Evolutionary conservation across 352 stramenopile genomes (phyloP), one percentile per base, ranked within the genome.

Genomic region (Globisporangium cystogenes): DNA sequence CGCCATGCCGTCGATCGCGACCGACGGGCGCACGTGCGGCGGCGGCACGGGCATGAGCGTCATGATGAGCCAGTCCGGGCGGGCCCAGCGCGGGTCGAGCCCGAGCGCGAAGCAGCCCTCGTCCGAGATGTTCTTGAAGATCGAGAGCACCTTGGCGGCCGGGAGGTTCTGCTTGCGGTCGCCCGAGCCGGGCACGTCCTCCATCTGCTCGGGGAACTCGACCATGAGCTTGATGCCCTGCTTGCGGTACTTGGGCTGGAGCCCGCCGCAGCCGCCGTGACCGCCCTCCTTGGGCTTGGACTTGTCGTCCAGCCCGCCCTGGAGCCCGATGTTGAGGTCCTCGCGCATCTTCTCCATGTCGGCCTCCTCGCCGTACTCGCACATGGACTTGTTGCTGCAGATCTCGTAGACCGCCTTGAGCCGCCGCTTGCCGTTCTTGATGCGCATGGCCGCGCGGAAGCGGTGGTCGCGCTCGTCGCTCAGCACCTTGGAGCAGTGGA

Each of bases 41-140:
- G 97, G 97, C 18, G 97, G 96, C 27, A 99, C 96, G 0, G 97
- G 97, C 70, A 99, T 92, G 18, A 99, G 87, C 52, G 96, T 98
- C 55, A 99, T 89, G n/a, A 99, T 72, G 57, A 99, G 86, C 96
- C 97, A 99, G 57, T 99, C 97, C 0, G 97, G 97, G 26, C 97
- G 88, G 24, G 90, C 82, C 81, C 91, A 98, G 42, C 90, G 85
- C 20, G 96, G 88, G 71, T 99, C 79, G 23, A 99, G 73, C 21
- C 98, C 98, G 31, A 99, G 72, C 20, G 84, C 76, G 47, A 85
- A 92, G 54, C 95, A 95, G 59, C 99, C 97, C 56, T 99, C 92
- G 55, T 99, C 96, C 43, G 90, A 94, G 65, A 99, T 99, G 64
- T 97, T 98, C 65, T 97, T 96, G 64, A 97, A 95, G 46, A 99